These are phyloP conservation scores for Cordyceps militaris DNA, from an alignment of 2,329 filamentous ascomycete genomes.

Conservation along the genomic window DNA sequence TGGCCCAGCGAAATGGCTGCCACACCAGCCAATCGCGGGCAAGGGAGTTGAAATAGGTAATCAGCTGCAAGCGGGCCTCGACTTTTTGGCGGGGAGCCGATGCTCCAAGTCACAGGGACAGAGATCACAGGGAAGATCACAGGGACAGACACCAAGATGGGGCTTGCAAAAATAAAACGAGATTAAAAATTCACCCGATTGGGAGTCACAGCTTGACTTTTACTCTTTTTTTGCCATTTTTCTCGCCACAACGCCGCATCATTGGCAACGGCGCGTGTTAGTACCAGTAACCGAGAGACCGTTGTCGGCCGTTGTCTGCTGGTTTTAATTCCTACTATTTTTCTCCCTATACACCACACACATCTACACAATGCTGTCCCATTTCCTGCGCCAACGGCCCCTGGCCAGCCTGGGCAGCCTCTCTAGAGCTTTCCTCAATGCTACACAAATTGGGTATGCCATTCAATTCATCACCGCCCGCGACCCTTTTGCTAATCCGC, in stretches of 20 bases:
- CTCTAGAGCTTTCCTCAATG: slow-evolving; percentile 18
- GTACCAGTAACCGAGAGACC: slow-evolving; percentile 18
- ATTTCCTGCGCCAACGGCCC: slow-evolving; percentile 23
- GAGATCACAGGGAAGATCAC: slow-evolving; percentile 30
- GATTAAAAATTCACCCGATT: not conserved
- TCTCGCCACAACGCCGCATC: not conserved
- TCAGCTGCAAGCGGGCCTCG: slow-evolving; percentile 7
- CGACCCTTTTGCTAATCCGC: not conserved
- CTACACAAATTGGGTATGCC: slow-evolving; percentile 23
- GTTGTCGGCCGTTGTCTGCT: slow-evolving; percentile 16
- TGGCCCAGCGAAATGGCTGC: not conserved
- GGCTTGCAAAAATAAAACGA: slow-evolving; percentile 5
- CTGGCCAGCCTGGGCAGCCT: slow-evolving; percentile 18
- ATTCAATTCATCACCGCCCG: not conserved
- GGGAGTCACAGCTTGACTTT: not conserved
- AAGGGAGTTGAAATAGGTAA: slow-evolving; percentile 11
- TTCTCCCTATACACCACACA: slow-evolving; percentile 12
- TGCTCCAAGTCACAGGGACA: slow-evolving; percentile 10
- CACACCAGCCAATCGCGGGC: not conserved
- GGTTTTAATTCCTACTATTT: slow-evolving; percentile 9
- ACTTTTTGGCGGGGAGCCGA: slow-evolving; percentile 2
- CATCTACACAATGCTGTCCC: slow-evolving; percentile 20
- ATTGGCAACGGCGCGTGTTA: not conserved
- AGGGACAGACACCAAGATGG: slow-evolving; percentile 23
- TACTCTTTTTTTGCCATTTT: not conserved